Conservation (phyloP, 2,329 filamentous ascomycete species). For the Pseudogymnoascus sp. region DNA sequence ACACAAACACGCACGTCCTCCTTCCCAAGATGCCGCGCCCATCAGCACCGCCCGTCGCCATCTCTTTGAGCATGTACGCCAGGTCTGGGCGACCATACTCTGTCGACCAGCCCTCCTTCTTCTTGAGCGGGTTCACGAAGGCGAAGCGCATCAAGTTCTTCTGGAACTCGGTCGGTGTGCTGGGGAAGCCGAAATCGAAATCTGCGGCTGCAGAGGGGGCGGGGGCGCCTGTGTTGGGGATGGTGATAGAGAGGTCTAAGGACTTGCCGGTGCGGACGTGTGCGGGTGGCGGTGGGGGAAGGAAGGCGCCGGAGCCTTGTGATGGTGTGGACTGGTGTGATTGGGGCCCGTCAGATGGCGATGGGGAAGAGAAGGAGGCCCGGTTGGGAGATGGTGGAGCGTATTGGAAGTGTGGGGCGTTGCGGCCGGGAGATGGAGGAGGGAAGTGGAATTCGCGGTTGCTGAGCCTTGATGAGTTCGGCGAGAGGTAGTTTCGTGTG, state of each 20-base stretch:
- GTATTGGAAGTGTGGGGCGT: constrained; percentile 52
- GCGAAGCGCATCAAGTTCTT: constrained; percentile 87
- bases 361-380: constrained; percentile 23
- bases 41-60: constrained; percentile 63
- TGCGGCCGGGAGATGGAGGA: constrained; percentile 39
- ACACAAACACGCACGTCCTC: constrained; percentile 84
- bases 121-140: constrained; percentile 62
- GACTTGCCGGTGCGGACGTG: constrained; percentile 18
- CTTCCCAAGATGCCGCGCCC: constrained; percentile 66
- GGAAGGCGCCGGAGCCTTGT: constrained; percentile 13
- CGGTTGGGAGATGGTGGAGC: constrained; percentile 41
- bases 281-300: constrained; percentile 14
- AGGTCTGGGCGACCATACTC: constrained; percentile 89
- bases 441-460: constrained; percentile 49
- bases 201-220: constrained; percentile 27
- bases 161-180: constrained; percentile 79
- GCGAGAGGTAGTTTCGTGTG: constrained; percentile 25
- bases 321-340: constrained; percentile 16
- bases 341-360: constrained; percentile 17
- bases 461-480: constrained; percentile 15
- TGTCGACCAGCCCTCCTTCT: constrained; percentile 76
- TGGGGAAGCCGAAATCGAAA: constrained; percentile 77
- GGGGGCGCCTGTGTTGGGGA: constrained; percentile 14
- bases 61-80: constrained; percentile 75
- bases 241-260: constrained; percentile 20